These are phyloP conservation scores for Hemileia vastatrix DNA, from an alignment of 1,284 basidiomycete species.

Conservation along the genomic window DNA sequence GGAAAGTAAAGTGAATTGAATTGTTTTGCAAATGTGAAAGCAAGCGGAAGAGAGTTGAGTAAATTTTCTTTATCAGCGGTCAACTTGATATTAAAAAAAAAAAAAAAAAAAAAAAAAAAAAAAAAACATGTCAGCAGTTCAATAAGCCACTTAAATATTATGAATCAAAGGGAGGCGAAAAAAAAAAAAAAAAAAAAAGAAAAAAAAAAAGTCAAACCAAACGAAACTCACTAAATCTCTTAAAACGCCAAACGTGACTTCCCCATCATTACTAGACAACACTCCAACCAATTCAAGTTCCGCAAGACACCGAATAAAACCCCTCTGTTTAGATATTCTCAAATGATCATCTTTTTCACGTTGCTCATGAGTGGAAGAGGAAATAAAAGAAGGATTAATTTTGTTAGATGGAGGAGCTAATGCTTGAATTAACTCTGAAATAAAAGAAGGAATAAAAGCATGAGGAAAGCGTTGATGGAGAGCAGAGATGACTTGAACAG, in stretches of 20 bases:
- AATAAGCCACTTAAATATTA: too few relatives aligned
- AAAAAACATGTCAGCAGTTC: too few relatives aligned
- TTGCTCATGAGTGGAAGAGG: conserved; percentile 60
- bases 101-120: background rate
- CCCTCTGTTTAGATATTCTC: conserved; percentile 69
- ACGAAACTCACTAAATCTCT: conserved; percentile 54
- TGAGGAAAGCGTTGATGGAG: conserved; percentile 78
- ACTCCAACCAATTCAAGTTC: conserved; percentile 78
- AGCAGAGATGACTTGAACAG: conserved; percentile 77
- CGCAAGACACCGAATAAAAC: conserved; percentile 71
- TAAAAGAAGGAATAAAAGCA: conserved; percentile 63
- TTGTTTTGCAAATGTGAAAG: conserved; percentile 55
- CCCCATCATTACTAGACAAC: conserved; percentile 42
- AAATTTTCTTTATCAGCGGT: conserved; percentile 25
- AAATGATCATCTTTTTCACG: conserved; percentile 83
- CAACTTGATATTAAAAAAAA: background rate
- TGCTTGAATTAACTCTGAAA: conserved; percentile 57
- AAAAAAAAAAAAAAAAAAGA: background rate
- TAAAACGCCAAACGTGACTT: conserved; percentile 34
- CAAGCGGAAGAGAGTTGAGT: conserved; percentile 32
- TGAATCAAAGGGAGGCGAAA: background rate
- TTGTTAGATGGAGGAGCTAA: conserved; percentile 49
- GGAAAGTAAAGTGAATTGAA: conserved; percentile 68
- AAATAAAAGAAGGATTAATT: conserved; percentile 26
- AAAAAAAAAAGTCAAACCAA: background rate